Evolutionary conservation across 2,329 filamentous ascomycete genomes (phyloP).

Genomic region (Colletotrichum costaricense): DNA sequence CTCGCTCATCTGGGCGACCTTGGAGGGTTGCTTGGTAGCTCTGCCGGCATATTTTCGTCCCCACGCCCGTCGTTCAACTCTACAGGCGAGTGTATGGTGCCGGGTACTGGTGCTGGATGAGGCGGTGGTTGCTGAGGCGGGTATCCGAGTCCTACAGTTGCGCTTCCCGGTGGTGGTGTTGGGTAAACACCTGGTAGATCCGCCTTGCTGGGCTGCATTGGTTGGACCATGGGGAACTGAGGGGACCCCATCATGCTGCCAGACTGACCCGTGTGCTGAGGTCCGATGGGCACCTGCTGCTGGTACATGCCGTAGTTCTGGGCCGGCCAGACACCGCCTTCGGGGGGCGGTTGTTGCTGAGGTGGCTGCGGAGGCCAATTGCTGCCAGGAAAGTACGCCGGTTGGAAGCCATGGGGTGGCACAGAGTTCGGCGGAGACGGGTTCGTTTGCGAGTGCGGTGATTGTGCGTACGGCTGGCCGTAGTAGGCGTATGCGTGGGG

Average conservation of each 20-base stretch:
- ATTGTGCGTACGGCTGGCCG: slow-evolving; percentile 31
- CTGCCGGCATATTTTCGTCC: slow-evolving; percentile 33
- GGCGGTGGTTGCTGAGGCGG: slow-evolving; percentile 1
- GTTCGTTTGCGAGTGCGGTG: slow-evolving; percentile 31
- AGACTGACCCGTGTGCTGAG: slow-evolving; percentile 35
- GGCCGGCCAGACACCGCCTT: slow-evolving; percentile 33
- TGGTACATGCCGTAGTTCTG: slow-evolving; percentile 37
- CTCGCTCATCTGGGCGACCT: slow-evolving; percentile 24
- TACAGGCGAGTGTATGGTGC: slow-evolving; percentile 20
- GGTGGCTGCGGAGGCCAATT: slow-evolving; percentile 30
- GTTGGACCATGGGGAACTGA: slow-evolving; percentile 36
- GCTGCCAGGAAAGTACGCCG: slow-evolving; percentile 27
- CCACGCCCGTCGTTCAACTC: slow-evolving; percentile 31
- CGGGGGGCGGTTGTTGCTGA: slow-evolving; percentile 18
- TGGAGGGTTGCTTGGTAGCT: slow-evolving; percentile 32
- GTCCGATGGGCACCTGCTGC: slow-evolving; percentile 37
- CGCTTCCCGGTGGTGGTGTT: slow-evolving; percentile 21
- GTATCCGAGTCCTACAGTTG: slow-evolving; percentile 5
- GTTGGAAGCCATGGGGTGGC: slow-evolving; percentile 32
- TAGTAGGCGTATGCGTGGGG: slow-evolving; percentile 33
- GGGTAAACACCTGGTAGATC: slow-evolving; percentile 25
- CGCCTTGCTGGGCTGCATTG: slow-evolving; percentile 28
- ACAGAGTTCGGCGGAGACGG: slow-evolving; percentile 25
- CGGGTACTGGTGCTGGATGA: background rate
- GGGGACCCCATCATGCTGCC: slow-evolving; percentile 28